A percentile compares a stretch with the other conserved stretches of the same genome.
Evolutionary conservation across 116 monocot species (phyloP).

Genomic region (Cymodocea nodosa): DNA sequence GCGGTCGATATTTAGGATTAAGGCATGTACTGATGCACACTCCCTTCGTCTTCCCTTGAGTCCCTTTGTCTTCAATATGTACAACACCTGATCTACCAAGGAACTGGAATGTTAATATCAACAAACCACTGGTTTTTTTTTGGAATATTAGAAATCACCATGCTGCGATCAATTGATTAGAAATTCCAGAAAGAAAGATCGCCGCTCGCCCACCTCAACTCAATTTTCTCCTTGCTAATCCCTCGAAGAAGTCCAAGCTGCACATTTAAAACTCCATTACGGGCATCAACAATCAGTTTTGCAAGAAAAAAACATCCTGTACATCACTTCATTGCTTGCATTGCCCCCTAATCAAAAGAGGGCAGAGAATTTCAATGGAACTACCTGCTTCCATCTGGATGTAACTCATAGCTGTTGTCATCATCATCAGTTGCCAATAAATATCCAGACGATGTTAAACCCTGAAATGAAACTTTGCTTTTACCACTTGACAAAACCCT

Average conservation of each 20-base stretch:
- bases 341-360: neutral
- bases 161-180: too few species aligned
- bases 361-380: neutral
- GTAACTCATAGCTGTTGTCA: slow-evolving; percentile 57
- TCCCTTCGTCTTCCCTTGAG: too few species aligned
- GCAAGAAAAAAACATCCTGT: too few species aligned
- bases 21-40: too few species aligned
- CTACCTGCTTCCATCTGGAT: slow-evolving; percentile 97
- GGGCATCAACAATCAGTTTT: too few species aligned
- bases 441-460: slow-evolving; percentile 75
- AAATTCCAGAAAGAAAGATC: too few species aligned
- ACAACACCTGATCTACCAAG: too few species aligned
- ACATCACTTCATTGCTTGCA: neutral
- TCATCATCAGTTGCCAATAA: slow-evolving; percentile 63
- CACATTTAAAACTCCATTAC: neutral
- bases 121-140: too few species aligned
- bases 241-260: slow-evolving; percentile 9
- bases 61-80: too few species aligned
- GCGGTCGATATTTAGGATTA: too few species aligned
- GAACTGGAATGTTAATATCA: too few species aligned
- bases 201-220: neutral
- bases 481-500: slow-evolving; percentile 35
- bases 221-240: slow-evolving; percentile 5
- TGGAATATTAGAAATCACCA: too few species aligned
- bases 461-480: slow-evolving; percentile 26